Evolutionary conservation across 441 rosid species (phyloP).

Genomic region (Populus trichocarpa): DNA sequence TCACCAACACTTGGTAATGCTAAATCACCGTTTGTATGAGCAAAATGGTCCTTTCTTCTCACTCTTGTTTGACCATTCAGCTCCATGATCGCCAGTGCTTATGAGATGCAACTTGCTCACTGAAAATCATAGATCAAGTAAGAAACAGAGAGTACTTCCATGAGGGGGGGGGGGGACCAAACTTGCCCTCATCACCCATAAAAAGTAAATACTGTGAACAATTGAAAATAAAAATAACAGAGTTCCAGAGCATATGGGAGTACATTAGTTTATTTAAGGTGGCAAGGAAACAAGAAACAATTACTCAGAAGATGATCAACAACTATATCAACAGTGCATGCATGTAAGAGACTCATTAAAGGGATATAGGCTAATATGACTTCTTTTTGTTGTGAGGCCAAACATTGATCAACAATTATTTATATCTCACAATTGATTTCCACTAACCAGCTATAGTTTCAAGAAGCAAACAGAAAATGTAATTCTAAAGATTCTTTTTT

Average conservation of each 20-base stretch:
- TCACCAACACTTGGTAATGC: slow-evolving; percentile 29
- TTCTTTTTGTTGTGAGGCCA: background rate
- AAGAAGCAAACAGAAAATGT: background rate
- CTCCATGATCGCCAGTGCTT: slow-evolving; percentile 47
- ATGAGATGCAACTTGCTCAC: slow-evolving; percentile 21
- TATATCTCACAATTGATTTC: background rate
- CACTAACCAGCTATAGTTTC: background rate
- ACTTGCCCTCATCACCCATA: background rate
- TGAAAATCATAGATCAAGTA: slow-evolving; percentile 17
- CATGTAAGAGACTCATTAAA: background rate
- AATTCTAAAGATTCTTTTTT: background rate
- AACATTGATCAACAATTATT: background rate
- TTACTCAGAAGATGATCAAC: background rate
- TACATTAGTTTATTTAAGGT: background rate
- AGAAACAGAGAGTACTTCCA: background rate
- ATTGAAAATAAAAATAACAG: background rate
- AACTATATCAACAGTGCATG: background rate
- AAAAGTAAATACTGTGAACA: background rate
- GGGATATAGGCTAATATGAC: background rate
- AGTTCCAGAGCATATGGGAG: background rate
- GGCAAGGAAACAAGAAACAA: background rate
- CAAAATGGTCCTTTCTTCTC: slow-evolving; percentile 43
- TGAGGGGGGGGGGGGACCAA: background rate
- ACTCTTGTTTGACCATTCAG: slow-evolving; percentile 53
- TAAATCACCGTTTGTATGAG: slow-evolving; percentile 53